Evolutionary conservation across 2,329 filamentous ascomycete species (phyloP).

Genomic region (Clarireedia paspali): DNA sequence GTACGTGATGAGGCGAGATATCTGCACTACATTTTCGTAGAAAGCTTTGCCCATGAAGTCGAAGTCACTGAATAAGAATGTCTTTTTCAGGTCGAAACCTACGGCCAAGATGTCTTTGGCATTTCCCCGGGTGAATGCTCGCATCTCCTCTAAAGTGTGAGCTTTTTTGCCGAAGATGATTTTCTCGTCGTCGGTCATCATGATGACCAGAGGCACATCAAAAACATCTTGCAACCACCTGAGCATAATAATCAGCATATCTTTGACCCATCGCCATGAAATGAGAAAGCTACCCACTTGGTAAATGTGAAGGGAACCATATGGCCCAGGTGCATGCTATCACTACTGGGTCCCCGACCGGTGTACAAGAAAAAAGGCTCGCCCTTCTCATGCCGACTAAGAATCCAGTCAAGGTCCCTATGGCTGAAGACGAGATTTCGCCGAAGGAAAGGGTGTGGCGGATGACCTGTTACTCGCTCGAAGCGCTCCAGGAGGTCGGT

Average conservation of each 20-base stretch:
- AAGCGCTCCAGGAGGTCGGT: constrained; percentile 62
- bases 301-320: constrained; percentile 82
- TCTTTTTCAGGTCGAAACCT: constrained; percentile 65
- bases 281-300: constrained; percentile 41
- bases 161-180: constrained; percentile 60
- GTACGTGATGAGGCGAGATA: constrained; percentile 34
- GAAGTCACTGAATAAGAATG: constrained; percentile 66
- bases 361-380: constrained; percentile 95
- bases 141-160: constrained; percentile 61
- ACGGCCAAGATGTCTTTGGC: constrained; percentile 54
- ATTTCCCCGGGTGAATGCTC: constrained; percentile 44
- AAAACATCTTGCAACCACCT: constrained; percentile 86
- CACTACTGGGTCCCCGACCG: constrained; percentile 81
- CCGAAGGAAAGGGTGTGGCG: constrained; percentile 82
- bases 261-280: not conserved
- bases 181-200: constrained; percentile 78
- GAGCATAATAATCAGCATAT: constrained; percentile 20
- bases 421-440: constrained; percentile 89
- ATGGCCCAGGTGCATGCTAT: constrained; percentile 85
- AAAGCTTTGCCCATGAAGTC: constrained; percentile 55
- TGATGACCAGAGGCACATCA: constrained; percentile 87
- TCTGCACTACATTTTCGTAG: constrained; percentile 50
- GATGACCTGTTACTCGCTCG: constrained; percentile 81
- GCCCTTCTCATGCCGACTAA: constrained; percentile 83
- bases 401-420: constrained; percentile 77